Evolutionary conservation across 2,329 filamentous ascomycete genomes (phyloP), one percentile per base, ranked within the genome.

Genomic region (Ascochyta fabae): DNA sequence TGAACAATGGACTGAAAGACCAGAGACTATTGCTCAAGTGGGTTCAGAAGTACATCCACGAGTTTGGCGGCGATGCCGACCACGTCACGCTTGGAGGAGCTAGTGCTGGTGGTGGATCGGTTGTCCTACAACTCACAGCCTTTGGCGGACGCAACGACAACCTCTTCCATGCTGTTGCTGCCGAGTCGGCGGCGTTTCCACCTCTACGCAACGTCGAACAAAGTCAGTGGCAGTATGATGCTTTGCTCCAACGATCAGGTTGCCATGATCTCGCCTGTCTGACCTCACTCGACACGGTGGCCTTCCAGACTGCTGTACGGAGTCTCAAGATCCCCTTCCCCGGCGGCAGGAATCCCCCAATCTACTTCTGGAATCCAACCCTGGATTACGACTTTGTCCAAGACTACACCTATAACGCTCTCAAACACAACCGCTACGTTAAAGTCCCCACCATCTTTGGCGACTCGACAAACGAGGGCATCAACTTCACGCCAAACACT

Each of bases 401-500:
- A 48, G 73, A 79, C 49, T 76, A 74, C 53, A 77, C 75, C 0
- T 77, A 74, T 59, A 68, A 69, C 16, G 65, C 76, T 27, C 67
- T 78, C 41, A 63, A 71, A 13, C 55, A 70, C 13, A 73, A 73
- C 6, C 71, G 73, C 33, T 76, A 77, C 35, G 63, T 79, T 48
- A 71, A 74, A 22, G 69, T 79, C 0, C 78, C 78, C 7, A 69
- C 77, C 7, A 73, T 80, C 24, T 72, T 80, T 47, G 78, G 78
- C 19, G 77, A 78, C 58, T 73, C 77, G n/a, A 79, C 78, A 4
- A 72, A 81, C 50, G 78, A 80, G 48, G 78, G 79, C 2, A 71
- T 72, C 16, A 59, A 58, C 19, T 80, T 80, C 54, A 77, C 74
- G 5, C 66, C 71, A 2, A 73, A 75, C n/a, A 71, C 67, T 4